Evolutionary conservation across 2,329 filamentous ascomycete genomes (phyloP).

Genomic region (Penicillium sp.): DNA sequence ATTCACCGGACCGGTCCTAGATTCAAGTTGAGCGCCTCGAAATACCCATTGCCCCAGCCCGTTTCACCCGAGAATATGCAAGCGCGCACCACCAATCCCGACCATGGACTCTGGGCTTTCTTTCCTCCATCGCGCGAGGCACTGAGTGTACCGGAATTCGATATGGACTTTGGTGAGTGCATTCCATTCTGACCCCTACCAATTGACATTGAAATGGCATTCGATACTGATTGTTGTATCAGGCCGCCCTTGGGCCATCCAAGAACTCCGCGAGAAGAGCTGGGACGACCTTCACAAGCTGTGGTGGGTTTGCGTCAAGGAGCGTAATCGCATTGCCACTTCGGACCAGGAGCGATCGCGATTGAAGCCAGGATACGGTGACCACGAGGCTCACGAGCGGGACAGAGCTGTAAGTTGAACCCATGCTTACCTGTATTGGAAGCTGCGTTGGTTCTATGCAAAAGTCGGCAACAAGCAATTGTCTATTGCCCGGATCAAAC

Average conservation of each 20-base stretch:
- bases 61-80: constrained; percentile 59
- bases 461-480: too few relatives aligned
- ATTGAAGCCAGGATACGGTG: constrained; percentile 73
- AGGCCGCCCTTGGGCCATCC: constrained; percentile 79
- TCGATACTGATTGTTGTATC: constrained; percentile 16
- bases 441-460: neutral
- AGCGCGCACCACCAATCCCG: constrained; percentile 60
- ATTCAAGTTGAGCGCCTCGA: constrained; percentile 73
- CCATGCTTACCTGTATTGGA: neutral
- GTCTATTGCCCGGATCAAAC: neutral
- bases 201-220: neutral
- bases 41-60: constrained; percentile 74
- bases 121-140: constrained; percentile 73
- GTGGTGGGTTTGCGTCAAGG: constrained; percentile 94
- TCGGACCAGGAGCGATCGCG: constrained; percentile 70
- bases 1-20: constrained; percentile 76
- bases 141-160: constrained; percentile 73
- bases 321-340: constrained; percentile 88
- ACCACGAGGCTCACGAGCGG: constrained; percentile 66
- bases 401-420: constrained; percentile 65
- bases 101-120: constrained; percentile 93
- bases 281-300: constrained; percentile 92
- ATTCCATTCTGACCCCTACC: neutral
- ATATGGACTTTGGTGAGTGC: constrained; percentile 66
- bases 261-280: constrained; percentile 84